These are phyloP conservation scores for Lactarius quietus DNA, from an alignment of 768 basidiomycete species.

Conservation along the genomic window DNA sequence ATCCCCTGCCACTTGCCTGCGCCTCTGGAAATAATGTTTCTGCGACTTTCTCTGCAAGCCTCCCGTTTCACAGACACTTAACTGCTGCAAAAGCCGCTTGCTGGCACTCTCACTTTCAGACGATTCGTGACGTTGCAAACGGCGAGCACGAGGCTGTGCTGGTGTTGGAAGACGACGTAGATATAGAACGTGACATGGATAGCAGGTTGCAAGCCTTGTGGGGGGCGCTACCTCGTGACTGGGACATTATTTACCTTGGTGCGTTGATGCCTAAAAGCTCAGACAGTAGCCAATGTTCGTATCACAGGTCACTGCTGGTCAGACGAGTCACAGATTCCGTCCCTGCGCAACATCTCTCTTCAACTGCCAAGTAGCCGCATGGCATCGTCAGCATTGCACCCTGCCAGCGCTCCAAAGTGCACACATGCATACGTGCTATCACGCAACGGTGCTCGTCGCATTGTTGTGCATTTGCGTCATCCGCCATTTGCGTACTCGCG, in stretches of 20 bases:
- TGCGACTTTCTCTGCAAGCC: constrained; percentile 33
- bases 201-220: constrained; percentile 44
- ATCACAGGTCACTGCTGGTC: constrained; percentile 75
- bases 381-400: constrained; percentile 42
- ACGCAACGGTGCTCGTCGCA: constrained; percentile 52
- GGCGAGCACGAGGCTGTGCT: constrained; percentile 40
- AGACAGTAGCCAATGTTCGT: constrained; percentile 11
- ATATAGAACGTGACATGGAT: constrained; percentile 65
- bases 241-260: constrained; percentile 78
- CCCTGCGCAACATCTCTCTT: constrained; percentile 30
- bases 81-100: constrained; percentile 62
- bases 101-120: constrained; percentile 64
- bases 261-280: constrained; percentile 19
- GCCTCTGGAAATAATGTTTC: constrained; percentile 37
- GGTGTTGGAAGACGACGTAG: constrained; percentile 76
- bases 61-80: constrained; percentile 50
- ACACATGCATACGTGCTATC: constrained; percentile 72
- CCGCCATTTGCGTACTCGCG: constrained; percentile 74
- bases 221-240: constrained; percentile 51
- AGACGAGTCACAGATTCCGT: constrained; percentile 50
- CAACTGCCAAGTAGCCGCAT: constrained; percentile 14
- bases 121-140: constrained; percentile 43
- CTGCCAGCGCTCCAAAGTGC: constrained; percentile 60
- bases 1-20: constrained; percentile 20
- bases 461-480: constrained; percentile 55